A percentile compares a stretch with the other conserved stretches of the same genome.
Evolutionary conservation across 2,329 filamentous ascomycete species (phyloP).

Genomic region (Spiromastix sp.): DNA sequence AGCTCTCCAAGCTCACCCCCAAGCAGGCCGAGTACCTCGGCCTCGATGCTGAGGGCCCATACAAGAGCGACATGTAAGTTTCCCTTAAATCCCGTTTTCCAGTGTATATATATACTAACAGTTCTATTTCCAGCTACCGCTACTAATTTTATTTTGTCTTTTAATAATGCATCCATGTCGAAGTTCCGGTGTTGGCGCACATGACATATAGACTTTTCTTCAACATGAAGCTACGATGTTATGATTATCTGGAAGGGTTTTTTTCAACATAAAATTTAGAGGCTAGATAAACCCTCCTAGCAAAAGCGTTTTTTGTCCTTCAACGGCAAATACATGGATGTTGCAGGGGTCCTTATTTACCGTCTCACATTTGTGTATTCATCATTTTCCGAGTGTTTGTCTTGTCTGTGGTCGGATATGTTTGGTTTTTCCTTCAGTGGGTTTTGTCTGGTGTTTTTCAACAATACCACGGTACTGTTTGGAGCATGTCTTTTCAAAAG

Average conservation of each 20-base stretch:
- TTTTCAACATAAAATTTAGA: constrained; percentile 35
- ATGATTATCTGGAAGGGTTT: constrained; percentile 37
- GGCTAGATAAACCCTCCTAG: constrained; percentile 19
- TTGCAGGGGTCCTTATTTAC: constrained; percentile 3
- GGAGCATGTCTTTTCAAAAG: no score
- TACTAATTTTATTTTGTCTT: constrained; percentile 45
- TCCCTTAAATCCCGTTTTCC: no score
- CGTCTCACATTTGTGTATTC: neutral
- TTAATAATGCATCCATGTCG: constrained; percentile 14
- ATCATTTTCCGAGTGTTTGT: constrained; percentile 1
- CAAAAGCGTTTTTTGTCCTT: constrained; percentile 37
- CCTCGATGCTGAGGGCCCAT: constrained; percentile 76
- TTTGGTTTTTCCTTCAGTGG: neutral
- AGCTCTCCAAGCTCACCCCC: constrained; percentile 74
- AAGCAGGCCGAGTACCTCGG: constrained; percentile 94
- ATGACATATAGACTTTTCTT: constrained; percentile 34
- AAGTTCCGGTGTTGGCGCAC: constrained; percentile 9
- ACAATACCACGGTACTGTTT: no score
- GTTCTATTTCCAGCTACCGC: constrained; percentile 42
- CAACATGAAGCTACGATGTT: constrained; percentile 52
- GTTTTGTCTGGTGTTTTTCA: constrained; percentile 4
- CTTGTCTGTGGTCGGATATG: neutral
- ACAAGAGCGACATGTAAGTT: constrained; percentile 81
- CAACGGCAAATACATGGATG: constrained; percentile 43
- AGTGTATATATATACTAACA: no score